Percentiles rank a stretch among this genome's conserved stretches.
phyloP scores from a whole-genome alignment of 2,329 filamentous ascomycete genomes.

The Sporothrix sp. region DNA sequence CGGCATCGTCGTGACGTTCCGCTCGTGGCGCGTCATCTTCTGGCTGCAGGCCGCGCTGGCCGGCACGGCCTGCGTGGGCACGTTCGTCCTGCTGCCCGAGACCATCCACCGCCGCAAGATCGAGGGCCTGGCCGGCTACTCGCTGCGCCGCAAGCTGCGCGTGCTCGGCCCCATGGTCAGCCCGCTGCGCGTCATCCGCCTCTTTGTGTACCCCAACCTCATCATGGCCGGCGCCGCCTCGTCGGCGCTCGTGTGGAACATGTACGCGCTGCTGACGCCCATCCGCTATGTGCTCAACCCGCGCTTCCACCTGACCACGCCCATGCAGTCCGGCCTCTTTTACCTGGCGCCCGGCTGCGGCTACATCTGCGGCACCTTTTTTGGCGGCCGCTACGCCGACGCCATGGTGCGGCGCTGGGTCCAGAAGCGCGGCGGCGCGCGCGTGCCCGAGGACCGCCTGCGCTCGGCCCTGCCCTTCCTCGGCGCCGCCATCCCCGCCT shows the following conservation, averaged over 20 bases:
- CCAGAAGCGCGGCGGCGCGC: slow-evolving; percentile 39
- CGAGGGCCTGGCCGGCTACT: slow-evolving; percentile 43
- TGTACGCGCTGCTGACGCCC: slow-evolving; percentile 57
- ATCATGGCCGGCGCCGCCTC: slow-evolving; percentile 48
- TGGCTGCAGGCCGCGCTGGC: slow-evolving; percentile 58
- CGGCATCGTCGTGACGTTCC: slow-evolving; percentile 60
- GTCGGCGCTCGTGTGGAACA: slow-evolving; percentile 58
- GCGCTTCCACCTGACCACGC: slow-evolving; percentile 53
- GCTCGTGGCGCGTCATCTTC: slow-evolving; percentile 58
- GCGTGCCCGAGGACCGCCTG: slow-evolving; percentile 61
- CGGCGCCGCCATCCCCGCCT: slow-evolving; percentile 49
- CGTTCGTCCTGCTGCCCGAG: slow-evolving; percentile 55
- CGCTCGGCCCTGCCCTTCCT: slow-evolving; percentile 51
- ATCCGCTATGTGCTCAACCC: slow-evolving; percentile 64
- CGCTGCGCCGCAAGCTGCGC: slow-evolving; percentile 31
- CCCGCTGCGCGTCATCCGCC: slow-evolving; percentile 44
- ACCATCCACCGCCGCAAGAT: slow-evolving; percentile 52
- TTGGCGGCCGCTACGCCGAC: slow-evolving; percentile 62
- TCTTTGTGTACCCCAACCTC: slow-evolving; percentile 57
- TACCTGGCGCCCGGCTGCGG: slow-evolving; percentile 61
- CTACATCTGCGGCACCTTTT: slow-evolving; percentile 55
- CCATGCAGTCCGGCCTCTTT: slow-evolving; percentile 57
- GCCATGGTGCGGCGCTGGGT: slow-evolving; percentile 53
- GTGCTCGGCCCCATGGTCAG: slow-evolving; percentile 51
- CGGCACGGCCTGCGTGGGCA: slow-evolving; percentile 43